phyloP scores from a whole-genome alignment of 148 eudicot species.

The Nepenthes mirabilis region DNA sequence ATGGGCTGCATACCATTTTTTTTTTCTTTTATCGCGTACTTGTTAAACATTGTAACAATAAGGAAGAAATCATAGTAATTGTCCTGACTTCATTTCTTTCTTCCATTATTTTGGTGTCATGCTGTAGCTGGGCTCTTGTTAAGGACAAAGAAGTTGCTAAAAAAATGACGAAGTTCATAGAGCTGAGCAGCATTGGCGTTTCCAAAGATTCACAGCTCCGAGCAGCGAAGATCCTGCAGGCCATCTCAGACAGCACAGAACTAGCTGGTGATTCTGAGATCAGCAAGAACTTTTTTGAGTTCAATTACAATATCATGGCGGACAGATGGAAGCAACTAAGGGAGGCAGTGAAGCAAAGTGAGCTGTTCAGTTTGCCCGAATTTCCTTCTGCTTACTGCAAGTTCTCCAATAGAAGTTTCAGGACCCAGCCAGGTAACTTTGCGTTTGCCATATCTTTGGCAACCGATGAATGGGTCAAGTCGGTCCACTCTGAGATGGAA shows the following conservation, averaged over 20 bases:
- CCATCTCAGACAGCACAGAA: constrained; percentile 46
- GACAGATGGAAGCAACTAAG: constrained; percentile 69
- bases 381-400: constrained; percentile 50
- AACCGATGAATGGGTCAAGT: too few relatives aligned
- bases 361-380: constrained; percentile 53
- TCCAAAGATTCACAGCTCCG: constrained; percentile 93
- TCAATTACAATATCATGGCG: constrained; percentile 35
- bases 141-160: constrained; percentile 68
- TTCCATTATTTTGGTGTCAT: not conserved
- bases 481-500: too few relatives aligned
- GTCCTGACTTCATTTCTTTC: not conserved
- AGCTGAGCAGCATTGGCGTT: constrained; percentile 84
- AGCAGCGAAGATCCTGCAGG: constrained; percentile 75
- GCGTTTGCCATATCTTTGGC: too few relatives aligned
- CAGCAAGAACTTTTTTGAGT: constrained; percentile 41
- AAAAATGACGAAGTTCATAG: constrained; percentile 78
- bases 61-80: not conserved
- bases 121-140: constrained; percentile 87
- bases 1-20: too few relatives aligned
- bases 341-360: constrained; percentile 40
- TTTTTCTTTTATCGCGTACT: too few relatives aligned
- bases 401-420: constrained; percentile 41
- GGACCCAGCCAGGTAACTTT: constrained; percentile 62
- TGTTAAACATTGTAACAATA: too few relatives aligned
- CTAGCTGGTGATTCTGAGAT: constrained; percentile 7